Evolutionary conservation across 2,329 filamentous ascomycete species (phyloP).

Genomic region (Niveomyces coronatus): DNA sequence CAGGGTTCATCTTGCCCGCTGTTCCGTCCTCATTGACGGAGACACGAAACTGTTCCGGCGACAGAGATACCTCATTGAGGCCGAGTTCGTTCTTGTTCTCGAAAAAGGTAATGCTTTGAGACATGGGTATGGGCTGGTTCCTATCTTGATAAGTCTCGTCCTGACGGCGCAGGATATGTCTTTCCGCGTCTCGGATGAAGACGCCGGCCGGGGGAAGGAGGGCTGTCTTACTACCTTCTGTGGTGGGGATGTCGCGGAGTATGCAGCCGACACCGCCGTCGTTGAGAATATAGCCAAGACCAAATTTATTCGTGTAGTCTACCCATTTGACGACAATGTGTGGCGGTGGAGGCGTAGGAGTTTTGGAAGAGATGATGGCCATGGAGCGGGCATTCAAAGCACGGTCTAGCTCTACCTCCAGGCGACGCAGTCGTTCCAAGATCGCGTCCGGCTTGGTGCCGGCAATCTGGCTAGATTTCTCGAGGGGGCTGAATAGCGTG

Average conservation of each 20-base stretch:
- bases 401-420: constrained; percentile 52
- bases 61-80: constrained; percentile 51
- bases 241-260: constrained; percentile 44
- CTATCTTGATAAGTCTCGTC: constrained; percentile 46
- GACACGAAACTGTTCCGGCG: constrained; percentile 51
- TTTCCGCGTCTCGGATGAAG: constrained; percentile 60
- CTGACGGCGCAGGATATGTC: constrained; percentile 53
- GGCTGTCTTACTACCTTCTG: constrained; percentile 37
- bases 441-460: constrained; percentile 49
- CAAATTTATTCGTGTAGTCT: constrained; percentile 81
- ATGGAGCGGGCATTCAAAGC: constrained; percentile 53
- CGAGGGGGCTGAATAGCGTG: constrained; percentile 46
- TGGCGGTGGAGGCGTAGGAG: constrained; percentile 44
- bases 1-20: constrained; percentile 49
- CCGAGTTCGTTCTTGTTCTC: constrained; percentile 59
- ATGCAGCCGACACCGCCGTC: constrained; percentile 72
- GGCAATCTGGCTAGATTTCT: constrained; percentile 38
- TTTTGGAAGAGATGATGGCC: constrained; percentile 47
- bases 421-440: constrained; percentile 41
- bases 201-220: constrained; percentile 60
- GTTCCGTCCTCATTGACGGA: constrained; percentile 46
- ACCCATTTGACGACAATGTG: constrained; percentile 71
- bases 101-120: constrained; percentile 56
- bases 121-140: constrained; percentile 54
- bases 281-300: constrained; percentile 72